Base-by-base conservation (phyloP, 768 basidiomycete species). In the Trametes cingulata region DNA sequence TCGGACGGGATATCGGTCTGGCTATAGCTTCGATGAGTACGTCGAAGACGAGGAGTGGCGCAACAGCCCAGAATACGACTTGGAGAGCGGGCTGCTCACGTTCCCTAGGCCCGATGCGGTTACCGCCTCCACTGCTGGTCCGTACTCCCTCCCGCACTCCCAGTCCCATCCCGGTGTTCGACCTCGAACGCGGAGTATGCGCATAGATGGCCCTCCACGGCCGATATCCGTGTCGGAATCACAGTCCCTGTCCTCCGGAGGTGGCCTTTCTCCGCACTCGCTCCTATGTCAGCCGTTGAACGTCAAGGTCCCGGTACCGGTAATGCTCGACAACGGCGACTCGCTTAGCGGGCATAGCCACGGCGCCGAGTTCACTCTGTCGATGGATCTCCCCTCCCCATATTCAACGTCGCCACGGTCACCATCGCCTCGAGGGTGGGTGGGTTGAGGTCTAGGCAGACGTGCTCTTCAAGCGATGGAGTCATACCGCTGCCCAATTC, bases 141-240 rank as follows among this genome's bases (percentile, higher is more conserved):
- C 53, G 5, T 49, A 55, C 33, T 17, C 56, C 39, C 35, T 25
- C 29, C n/a, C 63, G 37, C 37, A 42, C 46, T 43, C 67, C 37
- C 47, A 58, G n/a, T 52, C 57, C 5, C 57, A 58, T 41, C 61
- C 61, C 9, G 54, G 50, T 57, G 58, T 66, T 19, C 70, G 70
- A 14, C 46, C 61, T 25, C 66, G 70, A 20, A 72, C 70, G 55
- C 58, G 51, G 35, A 71, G 71, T 52, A 68, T 71, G 57, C 66
- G 62, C 27, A 41, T 52, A 27, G 43, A 64, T 20, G 64, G 47
- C n/a, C 57, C 58, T 3, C 12, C 20, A 17, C 10, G 43, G n/a
- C 52, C 58, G 40, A 15, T 36, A 3, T 49, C 57, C 2, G 19
- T 39, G 25, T 39, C 63, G 2, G 61, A 54, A 6, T 45, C 65